Conservation (phyloP, 192 early-diverging fungal species). For the Mortierella alpina region DNA sequence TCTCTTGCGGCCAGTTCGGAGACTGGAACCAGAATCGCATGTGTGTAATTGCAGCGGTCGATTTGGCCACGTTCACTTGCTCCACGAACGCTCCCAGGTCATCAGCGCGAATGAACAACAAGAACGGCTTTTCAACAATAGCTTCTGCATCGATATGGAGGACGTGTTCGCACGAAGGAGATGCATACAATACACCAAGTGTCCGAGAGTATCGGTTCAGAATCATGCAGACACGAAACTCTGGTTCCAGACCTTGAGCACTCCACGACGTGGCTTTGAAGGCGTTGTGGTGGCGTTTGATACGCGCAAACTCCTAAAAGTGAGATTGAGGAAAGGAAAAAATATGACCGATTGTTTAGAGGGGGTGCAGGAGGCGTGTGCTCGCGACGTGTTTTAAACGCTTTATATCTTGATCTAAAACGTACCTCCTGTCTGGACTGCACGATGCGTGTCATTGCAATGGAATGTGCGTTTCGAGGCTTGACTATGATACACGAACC, state of each 20-base stretch:
- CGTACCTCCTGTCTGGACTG: constrained; percentile 11
- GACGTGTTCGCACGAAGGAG: constrained; percentile 17
- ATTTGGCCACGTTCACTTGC: constrained; percentile 26
- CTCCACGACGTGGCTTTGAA: constrained; percentile 23
- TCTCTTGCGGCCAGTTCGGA: constrained; percentile 11
- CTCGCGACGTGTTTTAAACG: too few species aligned
- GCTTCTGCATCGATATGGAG: constrained; percentile 7
- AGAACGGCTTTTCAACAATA: constrained; percentile 26
- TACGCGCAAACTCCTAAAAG: constrained; percentile 15
- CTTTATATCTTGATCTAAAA: not conserved
- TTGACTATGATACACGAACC: not conserved
- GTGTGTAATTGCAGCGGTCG: constrained; percentile 23
- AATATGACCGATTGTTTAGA: not conserved
- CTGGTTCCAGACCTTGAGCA: constrained; percentile 1
- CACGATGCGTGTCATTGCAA: constrained; percentile 5
- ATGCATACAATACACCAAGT: constrained; percentile 29
- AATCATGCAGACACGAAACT: constrained; percentile 34
- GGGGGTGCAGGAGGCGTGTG: too few species aligned
- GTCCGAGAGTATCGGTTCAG: constrained; percentile 33
- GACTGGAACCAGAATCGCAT: constrained; percentile 43
- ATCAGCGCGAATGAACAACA: constrained; percentile 33
- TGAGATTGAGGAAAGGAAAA: not conserved
- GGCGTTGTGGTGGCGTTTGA: constrained; percentile 24
- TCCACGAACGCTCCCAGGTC: constrained; percentile 29
- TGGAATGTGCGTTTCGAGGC: constrained; percentile 2